phyloP scores from a whole-genome alignment of 306 rosid genomes.

The Gastrolobium villosum region DNA sequence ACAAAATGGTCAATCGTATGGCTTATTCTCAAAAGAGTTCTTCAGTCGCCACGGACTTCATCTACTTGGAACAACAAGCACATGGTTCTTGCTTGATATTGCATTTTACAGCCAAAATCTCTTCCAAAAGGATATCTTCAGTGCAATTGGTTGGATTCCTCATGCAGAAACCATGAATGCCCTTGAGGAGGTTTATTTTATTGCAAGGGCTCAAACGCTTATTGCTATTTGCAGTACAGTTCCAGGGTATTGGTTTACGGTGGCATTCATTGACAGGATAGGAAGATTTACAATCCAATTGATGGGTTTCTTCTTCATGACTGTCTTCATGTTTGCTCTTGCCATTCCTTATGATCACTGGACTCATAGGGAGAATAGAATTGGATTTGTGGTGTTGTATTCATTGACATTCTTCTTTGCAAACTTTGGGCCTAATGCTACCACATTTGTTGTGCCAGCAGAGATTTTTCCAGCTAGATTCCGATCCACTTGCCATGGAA shows the following conservation, averaged over 20 bases:
- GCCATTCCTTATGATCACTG: conserved; percentile 84
- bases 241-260: conserved; percentile 86
- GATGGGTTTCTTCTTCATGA: conserved; percentile 91
- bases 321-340: conserved; percentile 77
- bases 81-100: conserved; percentile 84
- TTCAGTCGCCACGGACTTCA: conserved; percentile 69
- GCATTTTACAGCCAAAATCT: conserved; percentile 81
- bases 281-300: conserved; percentile 79
- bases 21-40: conserved; percentile 67
- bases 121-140: conserved; percentile 82
- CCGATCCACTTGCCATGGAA: conserved; percentile 80
- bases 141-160: conserved; percentile 83
- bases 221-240: conserved; percentile 84
- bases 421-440: conserved; percentile 84
- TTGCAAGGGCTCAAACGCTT: conserved; percentile 78
- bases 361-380: conserved; percentile 62
- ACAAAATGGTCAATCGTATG: conserved; percentile 41
- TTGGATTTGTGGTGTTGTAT: conserved; percentile 71
- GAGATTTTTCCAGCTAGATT: conserved; percentile 84
- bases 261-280: conserved; percentile 70
- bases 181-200: conserved; percentile 66
- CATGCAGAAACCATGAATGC: conserved; percentile 73
- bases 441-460: conserved; percentile 83
- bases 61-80: conserved; percentile 73
- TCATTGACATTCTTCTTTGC: conserved; percentile 80